Conservation (phyloP, 2,329 filamentous ascomycete genomes). For the Dactylella cylindrospora region DNA sequence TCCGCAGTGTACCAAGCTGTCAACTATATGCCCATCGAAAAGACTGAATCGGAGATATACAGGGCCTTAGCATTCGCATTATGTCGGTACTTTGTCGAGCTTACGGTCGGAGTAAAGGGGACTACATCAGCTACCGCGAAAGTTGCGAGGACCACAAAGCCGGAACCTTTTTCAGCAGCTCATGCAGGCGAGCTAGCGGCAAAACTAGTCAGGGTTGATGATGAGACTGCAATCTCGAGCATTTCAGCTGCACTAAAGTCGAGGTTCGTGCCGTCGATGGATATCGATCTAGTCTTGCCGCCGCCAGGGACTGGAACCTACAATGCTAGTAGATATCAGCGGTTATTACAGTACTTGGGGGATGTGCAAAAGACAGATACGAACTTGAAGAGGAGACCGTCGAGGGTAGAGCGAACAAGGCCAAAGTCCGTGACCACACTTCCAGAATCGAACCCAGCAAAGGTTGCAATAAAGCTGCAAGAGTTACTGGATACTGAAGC, state of each 20-base stretch:
- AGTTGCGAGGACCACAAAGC: conserved; percentile 61
- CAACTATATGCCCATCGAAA: conserved; percentile 82
- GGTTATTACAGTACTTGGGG: conserved; percentile 62
- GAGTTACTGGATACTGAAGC: conserved; percentile 72
- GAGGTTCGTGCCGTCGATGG: conserved; percentile 79
- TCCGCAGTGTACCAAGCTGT: conserved; percentile 90
- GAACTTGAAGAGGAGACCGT: conserved; percentile 56
- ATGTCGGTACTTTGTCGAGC: conserved; percentile 89
- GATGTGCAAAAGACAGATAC: conserved; percentile 49
- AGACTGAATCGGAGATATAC: conserved; percentile 83
- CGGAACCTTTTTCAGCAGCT: conserved; percentile 79
- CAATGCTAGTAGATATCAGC: conserved; percentile 23
- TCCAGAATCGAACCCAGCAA: conserved; percentile 56
- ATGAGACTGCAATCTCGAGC: conserved; percentile 69
- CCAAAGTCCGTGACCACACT: conserved; percentile 36
- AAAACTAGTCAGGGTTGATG: conserved; percentile 77
- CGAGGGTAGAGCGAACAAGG: conserved; percentile 37
- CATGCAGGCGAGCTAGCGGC: conserved; percentile 90
- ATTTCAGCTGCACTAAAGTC: conserved; percentile 76
- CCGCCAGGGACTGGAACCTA: conserved; percentile 57
- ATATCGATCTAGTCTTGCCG: conserved; percentile 82
- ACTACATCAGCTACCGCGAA: conserved; percentile 59
- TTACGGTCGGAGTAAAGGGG: conserved; percentile 73
- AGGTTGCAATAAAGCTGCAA: conserved; percentile 64
- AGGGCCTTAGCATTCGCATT: conserved; percentile 88